Conservation (phyloP, 192 early-diverging fungal genomes). For the Linnemannia exigua region DNA sequence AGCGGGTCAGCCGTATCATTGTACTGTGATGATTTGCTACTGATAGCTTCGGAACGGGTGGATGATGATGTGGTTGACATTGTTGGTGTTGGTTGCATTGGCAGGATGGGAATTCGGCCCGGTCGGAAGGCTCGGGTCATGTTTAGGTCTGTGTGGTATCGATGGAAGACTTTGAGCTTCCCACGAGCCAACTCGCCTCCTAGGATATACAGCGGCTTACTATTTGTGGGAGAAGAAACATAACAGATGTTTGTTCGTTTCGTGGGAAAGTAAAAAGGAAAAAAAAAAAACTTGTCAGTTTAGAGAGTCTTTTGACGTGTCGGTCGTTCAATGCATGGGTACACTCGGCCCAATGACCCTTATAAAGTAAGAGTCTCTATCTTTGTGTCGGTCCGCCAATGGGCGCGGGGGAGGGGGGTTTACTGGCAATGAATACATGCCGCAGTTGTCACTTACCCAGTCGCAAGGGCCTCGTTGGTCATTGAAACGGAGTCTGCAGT, state of each 20-base stretch:
- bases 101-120: constrained; percentile 29
- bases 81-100: background rate
- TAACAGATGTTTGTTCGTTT: background rate
- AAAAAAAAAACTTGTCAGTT: background rate
- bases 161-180: constrained; percentile 50
- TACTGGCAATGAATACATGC: background rate
- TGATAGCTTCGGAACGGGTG: background rate
- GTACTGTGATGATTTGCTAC: background rate
- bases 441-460: constrained; percentile 24
- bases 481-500: constrained; percentile 51
- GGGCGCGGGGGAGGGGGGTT: too few relatives aligned
- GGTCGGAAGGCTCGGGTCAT: constrained; percentile 51
- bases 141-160: constrained; percentile 28
- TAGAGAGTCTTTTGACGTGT: background rate
- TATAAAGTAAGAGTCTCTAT: background rate
- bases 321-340: background rate
- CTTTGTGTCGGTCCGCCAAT: background rate
- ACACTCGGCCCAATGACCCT: background rate
- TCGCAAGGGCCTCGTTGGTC: constrained; percentile 54
- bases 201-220: constrained; percentile 49
- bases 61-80: background rate
- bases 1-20: constrained; percentile 44
- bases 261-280: background rate
- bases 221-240: constrained; percentile 5
- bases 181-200: constrained; percentile 45